Evolutionary conservation across 2,329 filamentous ascomycete species (phyloP).

Genomic region (Ophiostoma ips): DNA sequence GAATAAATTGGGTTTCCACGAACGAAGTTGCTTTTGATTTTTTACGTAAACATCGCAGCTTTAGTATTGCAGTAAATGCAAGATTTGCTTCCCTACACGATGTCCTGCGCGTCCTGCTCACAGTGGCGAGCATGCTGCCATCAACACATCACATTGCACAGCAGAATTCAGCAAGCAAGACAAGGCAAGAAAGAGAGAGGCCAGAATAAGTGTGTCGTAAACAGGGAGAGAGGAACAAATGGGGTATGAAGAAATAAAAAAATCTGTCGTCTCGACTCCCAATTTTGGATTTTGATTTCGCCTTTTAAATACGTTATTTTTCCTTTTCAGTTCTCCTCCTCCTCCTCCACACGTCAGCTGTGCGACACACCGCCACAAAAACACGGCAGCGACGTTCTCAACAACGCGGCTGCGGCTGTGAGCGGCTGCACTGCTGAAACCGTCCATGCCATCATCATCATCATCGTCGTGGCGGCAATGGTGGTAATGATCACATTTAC

Average conservation of each 20-base stretch:
- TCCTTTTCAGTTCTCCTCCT: neutral
- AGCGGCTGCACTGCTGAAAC: conserved; percentile 4
- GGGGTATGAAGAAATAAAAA: neutral
- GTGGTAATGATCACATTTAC: conserved; percentile 35
- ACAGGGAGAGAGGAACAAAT: neutral
- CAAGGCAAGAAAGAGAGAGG: neutral
- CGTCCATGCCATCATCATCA: neutral
- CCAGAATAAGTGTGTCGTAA: too few relatives aligned
- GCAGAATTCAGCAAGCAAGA: neutral
- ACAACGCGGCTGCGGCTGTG: conserved; percentile 8
- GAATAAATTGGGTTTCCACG: too few relatives aligned
- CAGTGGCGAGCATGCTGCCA: too few relatives aligned
- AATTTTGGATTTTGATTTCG: neutral
- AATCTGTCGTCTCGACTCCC: conserved; percentile 2
- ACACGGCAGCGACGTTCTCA: conserved; percentile 9
- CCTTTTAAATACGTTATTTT: neutral
- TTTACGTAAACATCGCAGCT: too few relatives aligned
- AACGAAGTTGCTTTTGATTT: too few relatives aligned
- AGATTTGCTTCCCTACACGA: too few relatives aligned
- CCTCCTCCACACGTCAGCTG: neutral
- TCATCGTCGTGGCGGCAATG: neutral
- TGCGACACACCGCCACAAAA: conserved; percentile 5
- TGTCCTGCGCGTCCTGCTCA: too few relatives aligned
- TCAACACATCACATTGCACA: neutral
- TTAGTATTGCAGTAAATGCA: too few relatives aligned